A percentile compares a stretch with the other conserved stretches of the same genome.
Conservation (phyloP, 805 yeast species). For the Lipomyces spencermartinsiae region DNA sequence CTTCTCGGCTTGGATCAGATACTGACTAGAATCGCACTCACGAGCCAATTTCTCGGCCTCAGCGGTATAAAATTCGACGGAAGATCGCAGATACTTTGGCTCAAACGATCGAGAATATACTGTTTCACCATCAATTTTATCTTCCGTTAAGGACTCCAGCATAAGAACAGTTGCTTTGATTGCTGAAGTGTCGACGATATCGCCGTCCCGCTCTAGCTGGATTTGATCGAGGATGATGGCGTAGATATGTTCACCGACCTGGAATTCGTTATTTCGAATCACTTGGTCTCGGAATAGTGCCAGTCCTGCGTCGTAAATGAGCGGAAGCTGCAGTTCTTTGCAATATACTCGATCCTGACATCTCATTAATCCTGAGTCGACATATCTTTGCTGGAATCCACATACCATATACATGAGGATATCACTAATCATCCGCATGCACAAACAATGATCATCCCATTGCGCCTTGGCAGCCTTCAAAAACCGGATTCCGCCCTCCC, state of each 20-base stretch:
- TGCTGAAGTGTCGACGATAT: constrained; percentile 61
- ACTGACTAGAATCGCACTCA: constrained; percentile 57
- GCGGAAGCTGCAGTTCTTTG: constrained; percentile 64
- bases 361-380: not conserved
- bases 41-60: constrained; percentile 55
- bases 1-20: constrained; percentile 57
- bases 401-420: constrained; percentile 72
- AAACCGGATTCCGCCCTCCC: constrained; percentile 42
- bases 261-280: constrained; percentile 56
- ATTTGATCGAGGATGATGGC: constrained; percentile 61
- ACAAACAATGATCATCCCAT: constrained; percentile 76
- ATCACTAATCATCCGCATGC: constrained; percentile 81
- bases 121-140: constrained; percentile 52
- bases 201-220: constrained; percentile 61
- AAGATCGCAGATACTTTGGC: constrained; percentile 61
- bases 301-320: constrained; percentile 76
- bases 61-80: constrained; percentile 61
- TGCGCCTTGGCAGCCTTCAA: constrained; percentile 49
- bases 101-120: constrained; percentile 72
- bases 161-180: constrained; percentile 69
- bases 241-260: constrained; percentile 60
- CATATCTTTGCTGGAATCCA: not conserved
- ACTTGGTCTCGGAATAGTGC: constrained; percentile 67
- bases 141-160: constrained; percentile 70
- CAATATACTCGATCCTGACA: constrained; percentile 77